A percentile compares a stretch with the other conserved stretches of the same genome.
These are phyloP conservation scores for Oryza rufipogon DNA, from an alignment of 176 grass and related monocot genomes.

Conservation along the genomic window DNA sequence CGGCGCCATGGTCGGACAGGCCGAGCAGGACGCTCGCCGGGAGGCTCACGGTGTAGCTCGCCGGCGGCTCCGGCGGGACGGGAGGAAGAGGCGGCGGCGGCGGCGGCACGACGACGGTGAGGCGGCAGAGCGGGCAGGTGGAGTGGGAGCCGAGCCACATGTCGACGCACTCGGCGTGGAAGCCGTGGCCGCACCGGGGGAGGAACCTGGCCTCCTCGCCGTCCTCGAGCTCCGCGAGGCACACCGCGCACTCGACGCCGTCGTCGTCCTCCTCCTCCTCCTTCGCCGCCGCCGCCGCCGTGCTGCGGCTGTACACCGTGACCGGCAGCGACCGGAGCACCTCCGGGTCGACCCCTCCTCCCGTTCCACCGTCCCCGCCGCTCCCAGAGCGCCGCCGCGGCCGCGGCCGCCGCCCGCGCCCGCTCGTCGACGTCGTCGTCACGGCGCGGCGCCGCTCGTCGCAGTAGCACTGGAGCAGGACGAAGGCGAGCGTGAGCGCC, in stretches of 20 bases:
- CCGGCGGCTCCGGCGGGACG: conserved; percentile 50
- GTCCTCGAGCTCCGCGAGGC: conserved; percentile 72
- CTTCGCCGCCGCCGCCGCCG: conserved; percentile 1
- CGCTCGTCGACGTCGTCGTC: not conserved
- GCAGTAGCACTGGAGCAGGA: conserved; percentile 21
- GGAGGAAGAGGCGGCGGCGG: conserved; percentile 27
- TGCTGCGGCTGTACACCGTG: conserved; percentile 30
- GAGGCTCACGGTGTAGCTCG: conserved; percentile 48
- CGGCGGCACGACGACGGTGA: conserved; percentile 45
- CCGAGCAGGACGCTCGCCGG: conserved; percentile 54
- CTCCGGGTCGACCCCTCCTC: conserved; percentile 31
- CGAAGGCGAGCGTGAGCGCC: conserved; percentile 29
- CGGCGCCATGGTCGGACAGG: conserved; percentile 3
- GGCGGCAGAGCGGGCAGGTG: conserved; percentile 73
- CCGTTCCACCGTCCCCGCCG: no score
- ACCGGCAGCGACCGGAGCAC: conserved; percentile 52
- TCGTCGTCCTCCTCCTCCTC: not conserved
- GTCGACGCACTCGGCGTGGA: conserved; percentile 67
- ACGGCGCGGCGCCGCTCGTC: not conserved
- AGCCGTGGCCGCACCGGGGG: conserved; percentile 62
- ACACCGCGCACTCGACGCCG: conserved; percentile 59
- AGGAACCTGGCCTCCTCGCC: conserved; percentile 59
- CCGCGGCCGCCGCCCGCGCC: not conserved
- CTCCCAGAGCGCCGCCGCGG: not conserved
- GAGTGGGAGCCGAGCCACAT: conserved; percentile 54